Percentiles rank a stretch among this genome's conserved stretches.
phyloP scores from a whole-genome alignment of 23 red algal genomes.

The Gracilaria gracilis region DNA sequence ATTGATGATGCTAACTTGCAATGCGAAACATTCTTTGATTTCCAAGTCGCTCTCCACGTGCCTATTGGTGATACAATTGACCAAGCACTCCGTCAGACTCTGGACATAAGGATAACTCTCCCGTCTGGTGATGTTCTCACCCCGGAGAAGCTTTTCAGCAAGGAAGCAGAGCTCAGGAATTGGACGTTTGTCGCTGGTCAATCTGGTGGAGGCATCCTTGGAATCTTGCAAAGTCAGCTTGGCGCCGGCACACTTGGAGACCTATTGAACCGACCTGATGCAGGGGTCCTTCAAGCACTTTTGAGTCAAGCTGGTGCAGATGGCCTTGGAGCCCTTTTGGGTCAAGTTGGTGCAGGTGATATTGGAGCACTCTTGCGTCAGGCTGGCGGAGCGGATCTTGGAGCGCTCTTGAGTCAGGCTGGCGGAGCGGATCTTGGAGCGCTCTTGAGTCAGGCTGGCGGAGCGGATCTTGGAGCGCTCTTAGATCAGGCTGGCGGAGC shows the following conservation, averaged over 20 bases:
- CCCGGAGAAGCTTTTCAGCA: slow-evolving; percentile 28
- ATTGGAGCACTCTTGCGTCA: neutral
- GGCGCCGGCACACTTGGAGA: neutral
- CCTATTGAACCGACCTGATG: neutral
- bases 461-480: neutral
- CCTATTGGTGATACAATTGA: neutral
- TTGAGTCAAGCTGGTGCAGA: neutral
- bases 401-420: neutral
- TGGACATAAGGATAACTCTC: slow-evolving; percentile 40
- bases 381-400: neutral
- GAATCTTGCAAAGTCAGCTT: neutral
- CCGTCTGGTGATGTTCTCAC: slow-evolving; percentile 44
- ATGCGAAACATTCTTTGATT: slow-evolving; percentile 66
- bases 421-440: neutral
- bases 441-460: neutral
- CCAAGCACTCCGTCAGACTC: neutral
- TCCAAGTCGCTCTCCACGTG: slow-evolving; percentile 58
- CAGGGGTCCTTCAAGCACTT: neutral
- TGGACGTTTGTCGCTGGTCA: slow-evolving; percentile 8
- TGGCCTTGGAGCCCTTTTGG: neutral
- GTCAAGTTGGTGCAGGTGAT: neutral
- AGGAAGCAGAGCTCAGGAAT: slow-evolving; percentile 33
- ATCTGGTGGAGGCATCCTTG: neutral
- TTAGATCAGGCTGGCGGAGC: neutral
- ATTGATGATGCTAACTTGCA: slow-evolving; percentile 51